These are phyloP conservation scores for Fusarium nurragi DNA, from an alignment of 2,329 filamentous ascomycete genomes.

Conservation along the genomic window DNA sequence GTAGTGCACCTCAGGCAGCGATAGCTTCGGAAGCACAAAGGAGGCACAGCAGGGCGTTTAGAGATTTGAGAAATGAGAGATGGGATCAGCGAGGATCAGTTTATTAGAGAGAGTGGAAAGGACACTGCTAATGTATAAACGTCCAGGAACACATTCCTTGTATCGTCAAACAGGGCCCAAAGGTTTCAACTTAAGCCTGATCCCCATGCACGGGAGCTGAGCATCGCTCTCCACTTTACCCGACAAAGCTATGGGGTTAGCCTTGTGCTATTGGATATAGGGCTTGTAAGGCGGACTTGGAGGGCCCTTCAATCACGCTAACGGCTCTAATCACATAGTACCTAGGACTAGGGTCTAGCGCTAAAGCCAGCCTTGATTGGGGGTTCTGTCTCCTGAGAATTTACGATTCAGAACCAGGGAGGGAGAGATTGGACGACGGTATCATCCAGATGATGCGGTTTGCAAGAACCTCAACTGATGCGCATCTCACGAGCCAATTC, in stretches of 20 bases:
- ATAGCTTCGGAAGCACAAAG: slow-evolving; percentile 8
- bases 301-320: slow-evolving; percentile 38
- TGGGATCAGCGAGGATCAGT: background rate
- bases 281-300: slow-evolving; percentile 29
- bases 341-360: slow-evolving; percentile 6
- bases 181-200: slow-evolving; percentile 24
- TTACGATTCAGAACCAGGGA: background rate
- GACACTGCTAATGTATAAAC: slow-evolving; percentile 1
- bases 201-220: slow-evolving; percentile 25
- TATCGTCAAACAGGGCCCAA: slow-evolving; percentile 15
- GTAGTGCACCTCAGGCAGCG: slow-evolving; percentile 16
- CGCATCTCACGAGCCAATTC: background rate
- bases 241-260: slow-evolving; percentile 13
- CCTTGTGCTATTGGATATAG: slow-evolving; percentile 17
- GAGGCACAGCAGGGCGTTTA: background rate
- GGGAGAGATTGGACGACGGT: background rate
- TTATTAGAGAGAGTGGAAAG: background rate
- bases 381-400: background rate
- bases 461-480: background rate
- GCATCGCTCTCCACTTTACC: slow-evolving; percentile 20
- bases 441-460: background rate
- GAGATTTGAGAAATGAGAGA: background rate
- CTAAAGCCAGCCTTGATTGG: slow-evolving; percentile 27
- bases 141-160: slow-evolving; percentile 13
- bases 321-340: slow-evolving; percentile 21